Percentiles rank a stretch among this genome's conserved stretches.
Conservation (phyloP, 2,329 filamentous ascomycete species). For the Fusarium dlaminii region DNA sequence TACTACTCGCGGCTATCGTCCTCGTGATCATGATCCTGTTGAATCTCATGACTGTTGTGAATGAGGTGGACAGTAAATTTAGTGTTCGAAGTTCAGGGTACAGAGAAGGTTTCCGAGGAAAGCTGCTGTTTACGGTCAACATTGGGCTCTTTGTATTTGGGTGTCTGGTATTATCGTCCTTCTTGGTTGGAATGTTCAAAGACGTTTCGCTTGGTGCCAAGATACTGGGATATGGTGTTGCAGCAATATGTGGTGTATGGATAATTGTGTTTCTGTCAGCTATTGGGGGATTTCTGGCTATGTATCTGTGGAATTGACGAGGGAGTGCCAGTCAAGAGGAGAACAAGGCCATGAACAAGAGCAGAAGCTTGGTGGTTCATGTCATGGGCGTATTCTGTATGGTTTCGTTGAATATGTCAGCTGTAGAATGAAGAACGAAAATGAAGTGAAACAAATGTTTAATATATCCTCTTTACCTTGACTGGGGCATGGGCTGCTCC, state of each 20-base stretch:
- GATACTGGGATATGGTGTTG: rapidly evolving
- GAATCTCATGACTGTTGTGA: rapidly evolving
- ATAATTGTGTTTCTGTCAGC: background rate
- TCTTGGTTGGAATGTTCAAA: background rate
- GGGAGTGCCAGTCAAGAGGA: background rate
- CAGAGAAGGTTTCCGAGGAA: background rate
- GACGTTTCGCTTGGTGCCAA: rapidly evolving
- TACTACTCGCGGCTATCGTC: background rate
- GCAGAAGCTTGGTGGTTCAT: no score
- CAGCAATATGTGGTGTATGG: background rate
- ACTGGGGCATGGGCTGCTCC: background rate
- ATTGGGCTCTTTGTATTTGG: background rate
- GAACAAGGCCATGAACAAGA: background rate
- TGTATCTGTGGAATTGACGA: background rate
- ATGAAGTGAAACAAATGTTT: background rate
- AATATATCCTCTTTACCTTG: rapidly evolving
- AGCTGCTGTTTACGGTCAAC: rapidly evolving
- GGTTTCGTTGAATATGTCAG: rapidly evolving
- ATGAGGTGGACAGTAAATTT: rapidly evolving
- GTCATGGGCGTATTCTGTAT: no score
- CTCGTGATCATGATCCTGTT: background rate
- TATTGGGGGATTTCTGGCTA: background rate
- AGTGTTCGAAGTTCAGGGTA: rapidly evolving
- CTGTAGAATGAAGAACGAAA: rapidly evolving
- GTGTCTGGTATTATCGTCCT: rapidly evolving